These are phyloP conservation scores for Trichoderma sp. DNA, from an alignment of 2,329 filamentous ascomycete genomes.

Conservation along the genomic window DNA sequence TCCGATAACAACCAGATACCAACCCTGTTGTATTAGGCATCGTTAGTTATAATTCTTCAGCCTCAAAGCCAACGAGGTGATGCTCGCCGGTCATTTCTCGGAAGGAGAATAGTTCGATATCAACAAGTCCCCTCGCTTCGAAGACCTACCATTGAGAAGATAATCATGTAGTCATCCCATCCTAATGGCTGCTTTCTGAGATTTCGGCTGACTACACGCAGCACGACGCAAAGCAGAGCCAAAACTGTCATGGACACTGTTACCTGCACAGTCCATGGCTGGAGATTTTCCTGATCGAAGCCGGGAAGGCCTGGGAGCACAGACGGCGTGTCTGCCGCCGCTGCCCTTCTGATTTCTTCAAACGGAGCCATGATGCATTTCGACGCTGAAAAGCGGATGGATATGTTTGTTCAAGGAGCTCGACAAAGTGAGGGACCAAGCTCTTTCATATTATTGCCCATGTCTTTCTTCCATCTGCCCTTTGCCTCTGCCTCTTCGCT, in stretches of 20 bases:
- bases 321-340: constrained; percentile 11
- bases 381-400: not conserved
- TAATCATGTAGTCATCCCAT: constrained; percentile 53
- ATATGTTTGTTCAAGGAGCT: not conserved
- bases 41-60: not conserved
- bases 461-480: not conserved
- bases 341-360: constrained; percentile 8
- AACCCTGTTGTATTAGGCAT: constrained; percentile 34
- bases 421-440: not conserved
- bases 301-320: constrained; percentile 28
- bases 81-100: not conserved
- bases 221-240: constrained; percentile 40
- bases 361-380: constrained; percentile 17
- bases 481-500: not conserved
- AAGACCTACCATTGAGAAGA: constrained; percentile 48
- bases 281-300: constrained; percentile 38
- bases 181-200: constrained; percentile 46
- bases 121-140: not conserved
- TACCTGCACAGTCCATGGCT: constrained; percentile 46
- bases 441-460: constrained; percentile 8
- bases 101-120: not conserved
- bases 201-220: constrained; percentile 45
- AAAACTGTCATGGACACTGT: constrained; percentile 45
- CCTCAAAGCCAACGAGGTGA: not conserved
- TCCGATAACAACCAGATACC: constrained; percentile 45